Evolutionary conservation across 2,329 filamentous ascomycete genomes (phyloP).

Genomic region (Colletotrichum acutatum): DNA sequence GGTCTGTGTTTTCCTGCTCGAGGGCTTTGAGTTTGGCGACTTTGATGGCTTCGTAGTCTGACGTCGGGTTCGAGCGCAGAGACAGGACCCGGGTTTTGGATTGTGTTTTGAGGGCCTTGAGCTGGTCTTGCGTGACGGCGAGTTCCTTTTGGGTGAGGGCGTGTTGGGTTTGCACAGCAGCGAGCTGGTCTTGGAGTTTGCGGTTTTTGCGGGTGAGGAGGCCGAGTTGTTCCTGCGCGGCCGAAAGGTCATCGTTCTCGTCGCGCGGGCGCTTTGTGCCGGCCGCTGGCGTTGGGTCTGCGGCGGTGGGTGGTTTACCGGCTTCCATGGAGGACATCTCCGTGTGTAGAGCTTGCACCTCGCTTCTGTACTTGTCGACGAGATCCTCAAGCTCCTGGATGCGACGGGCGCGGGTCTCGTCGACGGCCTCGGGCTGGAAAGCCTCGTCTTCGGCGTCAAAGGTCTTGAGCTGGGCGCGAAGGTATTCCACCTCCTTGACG

Average conservation of each 20-base stretch:
- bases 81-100: conserved; percentile 86
- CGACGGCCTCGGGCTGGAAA: conserved; percentile 82
- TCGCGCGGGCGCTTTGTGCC: conserved; percentile 72
- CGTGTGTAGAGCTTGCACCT: conserved; percentile 78
- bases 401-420: conserved; percentile 78
- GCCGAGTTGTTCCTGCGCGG: conserved; percentile 77
- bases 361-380: conserved; percentile 85
- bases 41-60: conserved; percentile 87
- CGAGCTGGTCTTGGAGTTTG: conserved; percentile 82
- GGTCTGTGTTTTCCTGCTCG: conserved; percentile 83
- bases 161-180: conserved; percentile 74
- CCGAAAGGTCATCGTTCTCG: conserved; percentile 60
- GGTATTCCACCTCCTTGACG: conserved; percentile 91
- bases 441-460: conserved; percentile 90
- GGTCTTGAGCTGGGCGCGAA: conserved; percentile 90
- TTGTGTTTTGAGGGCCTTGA: conserved; percentile 72
- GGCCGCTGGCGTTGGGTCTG: conserved; percentile 45
- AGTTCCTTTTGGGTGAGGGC: conserved; percentile 81
- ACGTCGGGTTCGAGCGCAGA: conserved; percentile 91
- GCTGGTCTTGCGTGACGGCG: conserved; percentile 76
- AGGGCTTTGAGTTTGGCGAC: conserved; percentile 81
- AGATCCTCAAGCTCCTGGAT: conserved; percentile 87
- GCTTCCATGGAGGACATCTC: conserved; percentile 77
- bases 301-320: conserved; percentile 39
- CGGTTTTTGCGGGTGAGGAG: conserved; percentile 89